A percentile compares a stretch with the other conserved stretches of the same genome.
phyloP scores from a whole-genome alignment of 1,284 basidiomycete genomes.

The Xanthoconium separans region DNA sequence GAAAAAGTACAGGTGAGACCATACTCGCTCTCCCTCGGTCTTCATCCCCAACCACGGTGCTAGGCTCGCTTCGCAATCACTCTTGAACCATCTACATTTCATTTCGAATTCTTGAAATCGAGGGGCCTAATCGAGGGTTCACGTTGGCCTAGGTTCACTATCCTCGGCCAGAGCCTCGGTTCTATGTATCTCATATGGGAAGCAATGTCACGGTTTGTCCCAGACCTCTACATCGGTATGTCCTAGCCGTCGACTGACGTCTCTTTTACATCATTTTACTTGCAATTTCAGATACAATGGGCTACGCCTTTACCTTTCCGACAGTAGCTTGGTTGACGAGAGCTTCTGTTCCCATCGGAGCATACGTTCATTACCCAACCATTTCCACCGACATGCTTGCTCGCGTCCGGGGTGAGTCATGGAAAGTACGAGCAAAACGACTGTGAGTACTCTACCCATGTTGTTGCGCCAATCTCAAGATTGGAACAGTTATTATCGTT shows the following conservation, averaged over 20 bases:
- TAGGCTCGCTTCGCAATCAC: constrained; percentile 84
- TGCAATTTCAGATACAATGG: constrained; percentile 87
- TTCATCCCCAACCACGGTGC: not conserved
- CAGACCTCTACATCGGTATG: constrained; percentile 89
- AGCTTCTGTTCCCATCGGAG: constrained; percentile 70
- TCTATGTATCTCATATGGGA: constrained; percentile 84
- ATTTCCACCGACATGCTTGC: constrained; percentile 94
- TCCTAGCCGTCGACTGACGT: not conserved
- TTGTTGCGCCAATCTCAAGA: constrained; percentile 3
- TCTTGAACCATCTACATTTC: constrained; percentile 61
- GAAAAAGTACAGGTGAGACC: constrained; percentile 72
- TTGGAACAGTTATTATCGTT: constrained; percentile 75
- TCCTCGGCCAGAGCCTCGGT: constrained; percentile 89
- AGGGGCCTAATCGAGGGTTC: constrained; percentile 78
- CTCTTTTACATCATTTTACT: not conserved
- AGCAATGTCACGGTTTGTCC: constrained; percentile 71
- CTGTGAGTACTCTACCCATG: constrained; percentile 14
- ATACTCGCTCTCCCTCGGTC: not conserved
- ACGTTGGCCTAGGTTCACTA: constrained; percentile 86
- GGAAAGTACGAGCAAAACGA: constrained; percentile 49
- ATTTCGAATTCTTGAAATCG: constrained; percentile 77
- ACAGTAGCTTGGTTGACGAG: constrained; percentile 59
- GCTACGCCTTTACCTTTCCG: constrained; percentile 93
- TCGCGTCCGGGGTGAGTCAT: constrained; percentile 76
- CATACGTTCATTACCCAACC: constrained; percentile 96